Conservation (phyloP, 2,329 filamentous ascomycete genomes). For the Neofusicoccum laricinum region DNA sequence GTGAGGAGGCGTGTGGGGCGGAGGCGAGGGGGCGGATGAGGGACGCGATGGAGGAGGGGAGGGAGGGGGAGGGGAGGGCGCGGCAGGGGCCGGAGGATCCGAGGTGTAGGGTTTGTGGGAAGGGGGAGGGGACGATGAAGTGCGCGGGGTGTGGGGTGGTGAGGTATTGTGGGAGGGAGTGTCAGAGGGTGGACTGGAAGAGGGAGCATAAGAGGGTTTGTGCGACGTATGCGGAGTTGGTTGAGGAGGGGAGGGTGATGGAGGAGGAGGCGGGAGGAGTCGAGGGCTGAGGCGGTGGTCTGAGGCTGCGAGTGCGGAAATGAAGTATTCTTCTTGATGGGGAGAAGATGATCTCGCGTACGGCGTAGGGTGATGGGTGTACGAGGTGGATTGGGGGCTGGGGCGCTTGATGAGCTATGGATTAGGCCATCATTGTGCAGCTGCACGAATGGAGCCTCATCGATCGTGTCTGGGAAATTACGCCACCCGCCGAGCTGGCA, state of each 20-base stretch:
- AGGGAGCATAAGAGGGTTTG: constrained; percentile 10
- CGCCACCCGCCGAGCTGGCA: neutral
- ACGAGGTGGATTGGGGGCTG: neutral
- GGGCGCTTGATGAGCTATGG: neutral
- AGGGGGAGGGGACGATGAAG: neutral
- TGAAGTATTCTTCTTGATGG: no score
- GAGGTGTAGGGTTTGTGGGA: constrained; percentile 6
- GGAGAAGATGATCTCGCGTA: no score
- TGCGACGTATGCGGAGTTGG: neutral
- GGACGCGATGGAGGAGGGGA: constrained; percentile 20
- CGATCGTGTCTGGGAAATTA: neutral
- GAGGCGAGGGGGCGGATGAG: constrained; percentile 23
- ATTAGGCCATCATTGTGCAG: neutral
- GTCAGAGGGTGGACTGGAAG: constrained; percentile 12
- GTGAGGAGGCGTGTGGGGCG: neutral
- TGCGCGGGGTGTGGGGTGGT: constrained; percentile 8
- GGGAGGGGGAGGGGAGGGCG: neutral
- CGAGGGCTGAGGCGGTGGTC: neutral
- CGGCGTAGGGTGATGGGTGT: no score
- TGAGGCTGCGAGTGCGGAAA: neutral
- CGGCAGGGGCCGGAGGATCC: neutral
- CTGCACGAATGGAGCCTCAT: neutral
- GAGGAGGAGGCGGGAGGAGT: neutral
- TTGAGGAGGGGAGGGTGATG: neutral
- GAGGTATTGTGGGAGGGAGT: constrained; percentile 13